Evolutionary conservation across 108 stramenopile genomes (phyloP).

Genomic region (Asterionellopsis glacialis): DNA sequence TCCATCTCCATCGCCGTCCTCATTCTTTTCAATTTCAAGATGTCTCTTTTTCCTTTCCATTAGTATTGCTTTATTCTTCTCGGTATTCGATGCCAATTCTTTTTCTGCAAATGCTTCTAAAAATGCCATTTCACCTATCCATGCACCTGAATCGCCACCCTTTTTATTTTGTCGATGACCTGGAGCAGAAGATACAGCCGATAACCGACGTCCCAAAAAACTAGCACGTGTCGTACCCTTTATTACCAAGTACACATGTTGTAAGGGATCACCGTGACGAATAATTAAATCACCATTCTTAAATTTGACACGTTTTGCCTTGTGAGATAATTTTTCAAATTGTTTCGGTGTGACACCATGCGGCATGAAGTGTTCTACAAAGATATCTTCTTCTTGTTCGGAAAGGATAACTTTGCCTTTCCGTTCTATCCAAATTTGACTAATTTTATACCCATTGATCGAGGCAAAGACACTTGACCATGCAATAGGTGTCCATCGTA

Average conservation of each 20-base stretch:
- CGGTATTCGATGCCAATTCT: conserved; percentile 7
- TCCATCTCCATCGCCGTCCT: background rate
- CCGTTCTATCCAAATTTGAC: conserved; percentile 59
- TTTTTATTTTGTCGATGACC: conserved; percentile 25
- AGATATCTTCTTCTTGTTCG: conserved; percentile 48
- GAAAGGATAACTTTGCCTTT: conserved; percentile 45
- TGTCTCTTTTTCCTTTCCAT: conserved; percentile 5
- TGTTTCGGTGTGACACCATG: conserved; percentile 84
- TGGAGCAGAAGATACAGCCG: conserved; percentile 49
- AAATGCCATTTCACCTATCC: conserved; percentile 84
- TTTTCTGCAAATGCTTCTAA: conserved; percentile 51
- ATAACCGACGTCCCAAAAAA: conserved; percentile 52
- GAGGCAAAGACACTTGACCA: conserved; percentile 65
- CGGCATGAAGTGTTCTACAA: conserved; percentile 64
- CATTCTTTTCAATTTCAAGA: conserved; percentile 3
- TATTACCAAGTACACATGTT: conserved; percentile 58
- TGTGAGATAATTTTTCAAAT: conserved; percentile 50
- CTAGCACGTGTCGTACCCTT: conserved; percentile 56
- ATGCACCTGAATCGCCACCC: conserved; percentile 80
- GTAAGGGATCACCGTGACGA: conserved; percentile 41
- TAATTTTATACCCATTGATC: conserved; percentile 62
- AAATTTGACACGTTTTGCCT: conserved; percentile 25
- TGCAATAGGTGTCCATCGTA: conserved; percentile 29
- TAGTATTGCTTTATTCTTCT: conserved; percentile 8
- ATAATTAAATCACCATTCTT: conserved; percentile 40